Conservation (phyloP, 768 basidiomycete genomes). For the Pholiota conissans region DNA sequence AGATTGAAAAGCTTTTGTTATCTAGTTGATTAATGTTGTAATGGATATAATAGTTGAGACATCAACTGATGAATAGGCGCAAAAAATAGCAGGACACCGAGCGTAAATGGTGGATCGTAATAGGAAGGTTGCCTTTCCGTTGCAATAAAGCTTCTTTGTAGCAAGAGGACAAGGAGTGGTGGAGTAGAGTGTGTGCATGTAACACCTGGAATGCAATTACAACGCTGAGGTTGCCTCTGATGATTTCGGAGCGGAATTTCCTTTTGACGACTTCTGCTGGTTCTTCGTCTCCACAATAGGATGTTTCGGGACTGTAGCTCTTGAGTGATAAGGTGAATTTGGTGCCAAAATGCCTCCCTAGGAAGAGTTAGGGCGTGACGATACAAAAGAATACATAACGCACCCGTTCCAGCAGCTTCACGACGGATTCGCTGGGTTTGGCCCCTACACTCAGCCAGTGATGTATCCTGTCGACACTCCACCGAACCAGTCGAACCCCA, state of each 20-base stretch:
- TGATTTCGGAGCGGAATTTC: background rate
- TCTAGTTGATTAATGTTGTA: conserved; percentile 15
- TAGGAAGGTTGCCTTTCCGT: background rate
- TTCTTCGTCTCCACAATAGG: conserved; percentile 11
- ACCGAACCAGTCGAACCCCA: conserved; percentile 73
- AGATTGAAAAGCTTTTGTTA: conserved; percentile 42
- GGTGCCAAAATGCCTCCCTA: conserved; percentile 66
- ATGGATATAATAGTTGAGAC: conserved; percentile 11
- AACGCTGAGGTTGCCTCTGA: background rate
- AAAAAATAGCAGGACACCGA: too few species aligned
- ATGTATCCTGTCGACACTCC: conserved; percentile 88
- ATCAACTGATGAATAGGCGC: background rate
- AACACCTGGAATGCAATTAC: background rate
- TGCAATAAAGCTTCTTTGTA: background rate
- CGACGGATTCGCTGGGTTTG: conserved; percentile 74
- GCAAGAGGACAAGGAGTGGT: background rate
- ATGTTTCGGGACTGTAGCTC: conserved; percentile 21
- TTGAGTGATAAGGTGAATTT: conserved; percentile 54
- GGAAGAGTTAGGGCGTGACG: background rate
- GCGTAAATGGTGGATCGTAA: too few species aligned
- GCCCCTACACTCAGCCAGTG: conserved; percentile 92
- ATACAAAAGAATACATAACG: conserved; percentile 27
- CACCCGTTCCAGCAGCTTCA: conserved; percentile 78
- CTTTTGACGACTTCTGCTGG: background rate
- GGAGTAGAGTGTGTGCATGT: background rate